Evolutionary conservation across 371 early-diverging fungal genomes (phyloP).

Genomic region (Sporodiniella umbellata): DNA sequence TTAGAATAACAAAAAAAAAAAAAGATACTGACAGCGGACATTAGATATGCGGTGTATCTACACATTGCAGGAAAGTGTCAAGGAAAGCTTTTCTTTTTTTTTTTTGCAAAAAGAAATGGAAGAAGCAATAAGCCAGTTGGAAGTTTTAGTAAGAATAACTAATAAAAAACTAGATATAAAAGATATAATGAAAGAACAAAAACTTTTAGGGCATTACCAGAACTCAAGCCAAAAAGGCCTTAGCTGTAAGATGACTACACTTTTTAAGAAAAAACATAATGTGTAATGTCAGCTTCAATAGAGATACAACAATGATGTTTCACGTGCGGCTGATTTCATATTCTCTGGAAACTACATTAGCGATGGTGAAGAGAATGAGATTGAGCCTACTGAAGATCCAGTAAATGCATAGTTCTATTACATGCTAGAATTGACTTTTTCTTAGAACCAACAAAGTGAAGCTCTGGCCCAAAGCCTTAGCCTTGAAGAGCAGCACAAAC

Average conservation of each 20-base stretch:
- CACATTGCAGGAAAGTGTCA: conserved; percentile 1
- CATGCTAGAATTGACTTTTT: background rate
- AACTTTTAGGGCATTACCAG: conserved; percentile 32
- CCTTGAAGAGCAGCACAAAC: conserved; percentile 4
- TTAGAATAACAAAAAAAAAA: no score
- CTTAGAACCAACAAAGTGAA: background rate
- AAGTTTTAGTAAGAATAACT: conserved; percentile 20
- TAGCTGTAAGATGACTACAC: conserved; percentile 27
- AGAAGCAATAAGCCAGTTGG: conserved; percentile 22
- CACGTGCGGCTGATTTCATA: conserved; percentile 49
- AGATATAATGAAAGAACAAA: background rate
- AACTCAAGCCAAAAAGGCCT: conserved; percentile 38
- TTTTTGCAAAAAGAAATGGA: conserved; percentile 6
- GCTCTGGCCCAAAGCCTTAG: conserved; percentile 7
- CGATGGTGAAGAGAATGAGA: conserved; percentile 20
- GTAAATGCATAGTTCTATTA: background rate
- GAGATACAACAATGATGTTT: conserved; percentile 50
- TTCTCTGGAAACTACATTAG: conserved; percentile 39
- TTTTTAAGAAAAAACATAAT: background rate
- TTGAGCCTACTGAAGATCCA: background rate
- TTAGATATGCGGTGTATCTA: no score
- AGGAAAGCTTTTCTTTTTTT: background rate
- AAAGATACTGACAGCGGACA: no score
- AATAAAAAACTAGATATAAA: background rate
- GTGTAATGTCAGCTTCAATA: conserved; percentile 5